Base-by-base conservation (phyloP, 441 rosid genomes). In the Macaranga tanarius region DNA sequence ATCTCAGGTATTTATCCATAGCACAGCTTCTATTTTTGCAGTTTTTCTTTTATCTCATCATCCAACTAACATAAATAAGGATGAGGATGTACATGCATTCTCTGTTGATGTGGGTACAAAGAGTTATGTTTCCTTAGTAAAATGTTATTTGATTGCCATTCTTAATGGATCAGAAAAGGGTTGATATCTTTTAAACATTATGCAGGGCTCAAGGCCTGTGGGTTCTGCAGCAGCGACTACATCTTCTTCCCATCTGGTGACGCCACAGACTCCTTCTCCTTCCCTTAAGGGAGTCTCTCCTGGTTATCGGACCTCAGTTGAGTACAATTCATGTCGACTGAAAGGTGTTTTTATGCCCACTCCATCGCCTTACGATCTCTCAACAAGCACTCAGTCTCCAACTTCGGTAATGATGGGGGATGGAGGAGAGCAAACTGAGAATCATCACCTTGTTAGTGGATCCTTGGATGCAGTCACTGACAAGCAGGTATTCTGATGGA, bases 281-380 rank as follows among this genome's bases (percentile, higher is more conserved):
- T 76, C 90, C 65, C 79, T 89, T 51, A 84, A 81, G 84, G 93
- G 87, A 73, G 82, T 83, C 70, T 83, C 92, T 75, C 79, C 96
- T 62, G 87, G 88, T 68, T 85, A 71, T 70, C 84, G 55, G 68
- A 81, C 86, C 75, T 81, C 92, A 51, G 82, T 82, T 65, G 99
- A 93, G 76, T 83, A 89, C 84, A 88, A 84, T 82, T 73, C 96
- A 67, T 80, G 86, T 78, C 90, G 76, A 63, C 79, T 86, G 90
- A 95, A 95, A 87, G 91, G 97, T 82, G 86, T 88, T 80, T 90
- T 87, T 79, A 48, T 82, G 76, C 97, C 95, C 40, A 79, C 75
- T 67, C 75, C 91, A 56, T 83, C 92, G 44, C 86, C 89, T 65
- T 89, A 86, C 82, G 97, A 90, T 82, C 64, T 83, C 54, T 77